phyloP scores from a whole-genome alignment of 352 stramenopile species.

The Phytophthora crassamura region DNA sequence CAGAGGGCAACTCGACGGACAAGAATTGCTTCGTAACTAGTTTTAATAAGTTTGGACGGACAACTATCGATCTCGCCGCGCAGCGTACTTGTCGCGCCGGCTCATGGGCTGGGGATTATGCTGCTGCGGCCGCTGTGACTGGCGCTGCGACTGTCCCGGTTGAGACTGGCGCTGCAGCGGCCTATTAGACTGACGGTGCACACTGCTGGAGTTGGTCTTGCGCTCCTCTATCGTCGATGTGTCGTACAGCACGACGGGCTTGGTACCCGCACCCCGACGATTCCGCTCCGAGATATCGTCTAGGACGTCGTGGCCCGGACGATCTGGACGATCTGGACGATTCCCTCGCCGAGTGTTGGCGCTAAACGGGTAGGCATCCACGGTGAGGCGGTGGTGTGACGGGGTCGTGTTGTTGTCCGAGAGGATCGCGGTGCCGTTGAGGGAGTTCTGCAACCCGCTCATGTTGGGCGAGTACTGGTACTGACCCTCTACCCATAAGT shows the following conservation, averaged over 20 bases:
- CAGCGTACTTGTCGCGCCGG: constrained; percentile 30
- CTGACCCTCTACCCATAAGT: constrained; percentile 42
- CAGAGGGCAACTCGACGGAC: too few species aligned
- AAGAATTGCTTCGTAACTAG: too few species aligned
- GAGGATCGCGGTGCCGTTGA: constrained; percentile 47
- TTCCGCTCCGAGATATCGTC: constrained; percentile 34
- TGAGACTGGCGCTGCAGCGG: not conserved
- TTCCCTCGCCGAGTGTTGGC: constrained; percentile 24
- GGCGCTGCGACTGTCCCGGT: constrained; percentile 1
- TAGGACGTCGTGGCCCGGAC: constrained; percentile 12
- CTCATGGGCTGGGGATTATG: constrained; percentile 15
- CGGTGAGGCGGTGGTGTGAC: constrained; percentile 34
- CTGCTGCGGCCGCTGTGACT: not conserved
- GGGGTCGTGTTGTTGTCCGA: constrained; percentile 46
- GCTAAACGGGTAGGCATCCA: constrained; percentile 36
- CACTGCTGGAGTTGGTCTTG: constrained; percentile 34
- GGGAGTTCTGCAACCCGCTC: constrained; percentile 34
- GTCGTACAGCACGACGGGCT: constrained; percentile 46
- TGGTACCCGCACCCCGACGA: constrained; percentile 33
- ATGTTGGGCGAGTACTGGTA: constrained; percentile 43
- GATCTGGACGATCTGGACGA: constrained; percentile 18
- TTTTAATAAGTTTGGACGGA: too few species aligned
- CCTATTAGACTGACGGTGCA: constrained; percentile 7
- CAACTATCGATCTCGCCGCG: constrained; percentile 27
- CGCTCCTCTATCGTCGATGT: constrained; percentile 28